These are phyloP conservation scores for Wallacemonas sp. DNA, from an alignment of 208 protist species.

Conservation along the genomic window DNA sequence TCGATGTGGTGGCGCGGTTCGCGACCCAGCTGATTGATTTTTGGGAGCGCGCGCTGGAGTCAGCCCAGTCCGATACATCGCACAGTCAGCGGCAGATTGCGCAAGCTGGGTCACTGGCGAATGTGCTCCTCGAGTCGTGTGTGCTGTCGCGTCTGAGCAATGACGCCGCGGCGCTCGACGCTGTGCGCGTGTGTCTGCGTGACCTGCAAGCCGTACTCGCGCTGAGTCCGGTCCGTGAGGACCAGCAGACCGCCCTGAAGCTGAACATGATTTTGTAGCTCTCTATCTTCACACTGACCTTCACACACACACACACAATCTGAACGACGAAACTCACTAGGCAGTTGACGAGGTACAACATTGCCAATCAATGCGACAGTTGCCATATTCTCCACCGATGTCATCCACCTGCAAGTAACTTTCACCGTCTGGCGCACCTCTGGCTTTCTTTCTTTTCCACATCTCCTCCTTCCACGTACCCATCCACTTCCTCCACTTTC, in stretches of 20 bases:
- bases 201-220: background rate
- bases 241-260: conserved; percentile 8
- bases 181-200: background rate
- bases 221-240: background rate
- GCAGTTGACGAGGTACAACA: no score
- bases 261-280: conserved; percentile 5
- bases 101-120: background rate
- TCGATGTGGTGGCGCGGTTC: background rate
- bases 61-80: background rate
- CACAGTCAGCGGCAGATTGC: conserved; percentile 6
- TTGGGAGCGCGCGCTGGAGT: background rate
- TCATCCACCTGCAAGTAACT: no score
- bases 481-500: background rate
- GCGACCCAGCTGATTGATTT: background rate
- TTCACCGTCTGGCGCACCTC: no score
- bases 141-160: background rate
- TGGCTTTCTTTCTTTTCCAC: background rate
- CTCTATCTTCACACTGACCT: no score
- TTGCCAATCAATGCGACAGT: no score
- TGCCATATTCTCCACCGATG: background rate
- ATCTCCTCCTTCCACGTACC: background rate
- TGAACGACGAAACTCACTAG: no score
- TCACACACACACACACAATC: no score
- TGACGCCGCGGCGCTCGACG: background rate
- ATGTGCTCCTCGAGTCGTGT: background rate